Conservation (phyloP, 805 yeast genomes). For the Schwanniomyces polymorphus region DNA sequence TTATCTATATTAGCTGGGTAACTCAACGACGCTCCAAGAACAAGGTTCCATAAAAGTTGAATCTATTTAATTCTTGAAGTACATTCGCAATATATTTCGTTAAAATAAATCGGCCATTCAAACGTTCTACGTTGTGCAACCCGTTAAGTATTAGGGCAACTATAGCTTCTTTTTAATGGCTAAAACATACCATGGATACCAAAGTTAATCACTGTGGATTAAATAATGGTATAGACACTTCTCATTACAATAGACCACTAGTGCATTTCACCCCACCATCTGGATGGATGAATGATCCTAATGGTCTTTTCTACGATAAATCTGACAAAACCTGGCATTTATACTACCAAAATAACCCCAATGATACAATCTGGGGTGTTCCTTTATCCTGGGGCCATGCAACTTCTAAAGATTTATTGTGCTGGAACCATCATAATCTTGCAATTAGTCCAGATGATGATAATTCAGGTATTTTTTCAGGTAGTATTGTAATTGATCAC, state of each 20-base stretch:
- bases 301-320: slow-evolving; percentile 36
- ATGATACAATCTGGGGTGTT: slow-evolving; percentile 27
- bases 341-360: slow-evolving; percentile 40
- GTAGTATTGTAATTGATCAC: slow-evolving; percentile 34
- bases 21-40: too few relatives aligned
- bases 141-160: too few relatives aligned
- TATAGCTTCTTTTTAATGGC: too few relatives aligned
- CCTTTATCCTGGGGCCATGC: slow-evolving; percentile 46
- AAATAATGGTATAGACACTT: background rate
- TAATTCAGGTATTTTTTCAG: slow-evolving; percentile 33
- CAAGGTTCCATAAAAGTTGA: too few relatives aligned
- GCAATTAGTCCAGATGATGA: slow-evolving; percentile 27
- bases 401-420: slow-evolving; percentile 28
- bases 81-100: too few relatives aligned
- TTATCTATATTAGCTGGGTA: too few relatives aligned
- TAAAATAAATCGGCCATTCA: too few relatives aligned
- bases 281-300: slow-evolving; percentile 48
- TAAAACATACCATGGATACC: too few relatives aligned
- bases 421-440: slow-evolving; percentile 31
- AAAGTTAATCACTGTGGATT: background rate
- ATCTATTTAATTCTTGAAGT: too few relatives aligned
- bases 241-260: slow-evolving; percentile 6
- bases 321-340: slow-evolving; percentile 29
- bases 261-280: slow-evolving; percentile 32
- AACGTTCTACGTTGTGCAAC: too few relatives aligned